Evolutionary conservation across 306 rosid species (phyloP), one percentile per base, ranked within the genome.

Genomic region (Hylodesmum podocarpum): DNA sequence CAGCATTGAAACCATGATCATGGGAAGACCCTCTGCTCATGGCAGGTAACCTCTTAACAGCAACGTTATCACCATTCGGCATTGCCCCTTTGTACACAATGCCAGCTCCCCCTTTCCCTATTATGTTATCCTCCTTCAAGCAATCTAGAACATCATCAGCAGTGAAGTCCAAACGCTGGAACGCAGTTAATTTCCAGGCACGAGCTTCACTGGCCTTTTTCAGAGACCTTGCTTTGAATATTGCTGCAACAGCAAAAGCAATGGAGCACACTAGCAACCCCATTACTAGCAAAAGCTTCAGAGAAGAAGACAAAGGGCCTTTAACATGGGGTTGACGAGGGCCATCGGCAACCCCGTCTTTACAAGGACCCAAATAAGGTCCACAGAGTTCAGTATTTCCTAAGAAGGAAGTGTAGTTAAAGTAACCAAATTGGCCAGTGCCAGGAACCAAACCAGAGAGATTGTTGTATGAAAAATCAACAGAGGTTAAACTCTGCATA

Each of bases 391-490:
- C 89, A 39, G 91, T 84, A 66, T 94, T 94, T 0, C 97, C 97
- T 0, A 89, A 55, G 82, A 94, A 94, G 11, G 98, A 94, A 8
- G 98, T 91, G 78, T 86, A 90, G 82, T 94, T 94, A 83, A 94
- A 94, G 88, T 94, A 91, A 53, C 98, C 90, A 58, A 94, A 94
- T 76, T 94, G 98, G 12, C 98, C 97, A 11, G 96, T 91, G 4
- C 98, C 90, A 6, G 96, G 98, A 78, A 94, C 98, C 86, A 92
- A 84, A 76, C 97, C 97, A 47, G 98, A 89, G 83, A 94, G 93
- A 84, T 92, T 90, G 81, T 94, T 94, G 24, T 87, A 94, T 0
- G 98, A 94, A 79, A 94, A 94, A 82, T 94, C 98, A 58, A 92
- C 98, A 1, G 97, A 94, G 3, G 98, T 94, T 65, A 92, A 82